Evolutionary conservation across 2,329 filamentous ascomycete genomes (phyloP).

Genomic region (Aspergillus sojae): DNA sequence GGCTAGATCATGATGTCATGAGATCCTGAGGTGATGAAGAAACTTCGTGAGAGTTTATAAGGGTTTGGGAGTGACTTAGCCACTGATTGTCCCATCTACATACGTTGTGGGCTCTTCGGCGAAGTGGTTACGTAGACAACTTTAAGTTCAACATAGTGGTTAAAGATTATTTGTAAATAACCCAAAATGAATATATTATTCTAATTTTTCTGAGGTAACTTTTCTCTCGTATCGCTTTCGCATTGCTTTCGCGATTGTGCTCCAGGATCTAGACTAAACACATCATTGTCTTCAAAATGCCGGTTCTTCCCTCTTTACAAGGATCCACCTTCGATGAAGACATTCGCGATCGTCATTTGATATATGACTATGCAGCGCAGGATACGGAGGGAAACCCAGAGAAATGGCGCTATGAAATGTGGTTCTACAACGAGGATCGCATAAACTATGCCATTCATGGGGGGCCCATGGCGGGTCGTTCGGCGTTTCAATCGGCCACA

Average conservation of each 20-base stretch:
- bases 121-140: background rate
- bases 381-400: slow-evolving; percentile 54
- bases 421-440: slow-evolving; percentile 59
- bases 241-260: background rate
- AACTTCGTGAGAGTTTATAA: background rate
- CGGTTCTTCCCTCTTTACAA: slow-evolving; percentile 21
- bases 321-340: slow-evolving; percentile 51
- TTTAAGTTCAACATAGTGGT: background rate
- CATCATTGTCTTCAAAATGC: slow-evolving; percentile 16
- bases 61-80: background rate
- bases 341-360: slow-evolving; percentile 56
- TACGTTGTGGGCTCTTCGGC: background rate
- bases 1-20: slow-evolving; percentile 13
- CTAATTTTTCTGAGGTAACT: too few relatives aligned
- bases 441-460: slow-evolving; percentile 63
- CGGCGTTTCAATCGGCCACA: slow-evolving; percentile 57
- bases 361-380: slow-evolving; percentile 60
- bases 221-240: background rate
- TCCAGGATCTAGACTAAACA: background rate
- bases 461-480: slow-evolving; percentile 60
- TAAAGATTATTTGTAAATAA: too few relatives aligned
- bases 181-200: background rate
- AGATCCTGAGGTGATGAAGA: background rate
- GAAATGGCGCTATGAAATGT: slow-evolving; percentile 65
- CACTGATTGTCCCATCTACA: background rate